Conservation (phyloP, 2,329 filamentous ascomycete genomes). For the Cryphonectria parasitica region DNA sequence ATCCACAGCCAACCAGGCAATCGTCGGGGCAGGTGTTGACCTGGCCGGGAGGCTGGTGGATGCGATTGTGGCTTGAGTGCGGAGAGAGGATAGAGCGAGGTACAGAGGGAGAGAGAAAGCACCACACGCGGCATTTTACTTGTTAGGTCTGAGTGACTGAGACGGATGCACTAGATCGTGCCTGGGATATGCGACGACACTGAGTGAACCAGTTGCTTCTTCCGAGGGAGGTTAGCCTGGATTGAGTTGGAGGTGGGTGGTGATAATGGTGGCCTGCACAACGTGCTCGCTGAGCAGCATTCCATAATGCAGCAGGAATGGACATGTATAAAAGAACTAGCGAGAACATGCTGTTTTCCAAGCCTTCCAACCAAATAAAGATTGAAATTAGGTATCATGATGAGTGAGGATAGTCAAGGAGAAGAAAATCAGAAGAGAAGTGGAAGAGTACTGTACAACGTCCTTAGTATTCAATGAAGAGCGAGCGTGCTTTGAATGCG, state of each 20-base stretch:
- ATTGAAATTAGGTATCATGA: not conserved
- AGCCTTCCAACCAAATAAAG: not conserved
- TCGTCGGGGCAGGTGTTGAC: conserved; percentile 12
- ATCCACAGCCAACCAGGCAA: conserved; percentile 5
- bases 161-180: not conserved
- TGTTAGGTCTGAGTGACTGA: too few species aligned
- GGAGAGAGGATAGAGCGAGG: too few species aligned
- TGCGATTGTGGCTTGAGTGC: conserved; percentile 9
- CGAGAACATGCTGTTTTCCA: not conserved
- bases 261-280: not conserved
- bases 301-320: not conserved
- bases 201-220: not conserved
- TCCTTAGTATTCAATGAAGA: not conserved
- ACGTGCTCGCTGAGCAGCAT: not conserved
- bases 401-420: not conserved
- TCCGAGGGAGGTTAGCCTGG: not conserved
- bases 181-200: not conserved
- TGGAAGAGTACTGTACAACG: not conserved
- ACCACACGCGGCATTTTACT: too few species aligned
- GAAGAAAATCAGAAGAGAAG: not conserved
- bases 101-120: not conserved
- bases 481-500: not conserved
- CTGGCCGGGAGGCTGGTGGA: conserved; percentile 13
- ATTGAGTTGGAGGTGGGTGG: not conserved
- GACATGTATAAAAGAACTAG: too few species aligned